phyloP scores from a whole-genome alignment of 768 basidiomycete genomes.

The Macrocybe gigantea region DNA sequence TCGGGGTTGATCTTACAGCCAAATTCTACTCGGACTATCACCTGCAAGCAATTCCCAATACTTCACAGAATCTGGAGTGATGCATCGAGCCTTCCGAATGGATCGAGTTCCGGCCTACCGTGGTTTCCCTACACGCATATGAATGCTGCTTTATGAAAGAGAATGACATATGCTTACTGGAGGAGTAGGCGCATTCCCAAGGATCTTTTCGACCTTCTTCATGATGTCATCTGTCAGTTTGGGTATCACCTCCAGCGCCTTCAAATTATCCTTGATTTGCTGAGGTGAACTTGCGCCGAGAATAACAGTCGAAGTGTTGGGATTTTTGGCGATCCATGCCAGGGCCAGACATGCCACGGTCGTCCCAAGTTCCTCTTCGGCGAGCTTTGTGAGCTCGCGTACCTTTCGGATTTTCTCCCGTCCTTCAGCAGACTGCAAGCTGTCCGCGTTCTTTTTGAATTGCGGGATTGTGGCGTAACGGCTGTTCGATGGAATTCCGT shows the following conservation, averaged over 20 bases:
- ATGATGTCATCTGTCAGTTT: constrained; percentile 65
- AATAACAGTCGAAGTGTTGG: constrained; percentile 61
- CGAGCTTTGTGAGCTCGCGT: constrained; percentile 55
- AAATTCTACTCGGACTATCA: no score
- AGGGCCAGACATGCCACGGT: constrained; percentile 64
- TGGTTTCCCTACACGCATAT: background rate
- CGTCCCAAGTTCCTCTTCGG: constrained; percentile 54
- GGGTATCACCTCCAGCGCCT: constrained; percentile 65
- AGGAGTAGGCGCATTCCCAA: constrained; percentile 45
- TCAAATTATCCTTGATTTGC: constrained; percentile 62
- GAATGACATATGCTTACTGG: constrained; percentile 22
- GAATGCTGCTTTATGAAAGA: background rate
- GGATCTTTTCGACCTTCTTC: constrained; percentile 61
- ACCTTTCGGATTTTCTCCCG: constrained; percentile 66
- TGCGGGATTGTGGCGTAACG: constrained; percentile 52
- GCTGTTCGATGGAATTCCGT: constrained; percentile 65
- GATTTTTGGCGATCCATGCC: constrained; percentile 68
- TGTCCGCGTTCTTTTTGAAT: constrained; percentile 47
- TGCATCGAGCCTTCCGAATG: background rate
- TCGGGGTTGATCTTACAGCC: no score
- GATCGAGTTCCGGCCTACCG: constrained; percentile 1
- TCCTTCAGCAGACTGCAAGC: constrained; percentile 50
- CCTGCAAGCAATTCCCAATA: no score
- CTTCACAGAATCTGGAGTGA: no score
- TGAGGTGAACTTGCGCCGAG: constrained; percentile 59